These are phyloP conservation scores for Cicer chorassanicum DNA, from an alignment of 306 rosid genomes.

Conservation along the genomic window DNA sequence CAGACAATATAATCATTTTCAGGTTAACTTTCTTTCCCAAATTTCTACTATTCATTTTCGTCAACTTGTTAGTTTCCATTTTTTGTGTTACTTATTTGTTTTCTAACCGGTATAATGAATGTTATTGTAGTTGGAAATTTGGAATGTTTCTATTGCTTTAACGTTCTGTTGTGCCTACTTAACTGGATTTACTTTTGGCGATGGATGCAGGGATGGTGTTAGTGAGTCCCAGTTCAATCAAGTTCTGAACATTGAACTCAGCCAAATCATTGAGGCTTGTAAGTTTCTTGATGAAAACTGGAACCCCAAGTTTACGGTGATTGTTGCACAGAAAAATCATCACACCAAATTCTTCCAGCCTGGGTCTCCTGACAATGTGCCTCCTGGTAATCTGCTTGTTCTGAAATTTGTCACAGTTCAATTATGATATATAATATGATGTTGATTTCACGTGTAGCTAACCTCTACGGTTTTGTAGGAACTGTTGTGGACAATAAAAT, in stretches of 20 bases:
- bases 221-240: slow-evolving; percentile 92
- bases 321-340: slow-evolving; percentile 91
- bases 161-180: not conserved
- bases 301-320: slow-evolving; percentile 82
- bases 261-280: slow-evolving; percentile 88
- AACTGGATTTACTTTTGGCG: not conserved
- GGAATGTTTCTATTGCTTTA: no score
- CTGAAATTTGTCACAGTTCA: not conserved
- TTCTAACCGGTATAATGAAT: no score
- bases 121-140: no score
- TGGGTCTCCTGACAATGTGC: slow-evolving; percentile 80
- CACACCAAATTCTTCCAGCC: slow-evolving; percentile 90
- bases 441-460: not conserved
- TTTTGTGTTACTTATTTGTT: not conserved
- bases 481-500: slow-evolving; percentile 86
- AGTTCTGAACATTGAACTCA: slow-evolving; percentile 79
- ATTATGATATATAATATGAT: not conserved
- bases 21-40: slow-evolving; percentile 51
- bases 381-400: slow-evolving; percentile 60
- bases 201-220: slow-evolving; percentile 81
- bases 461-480: slow-evolving; percentile 52
- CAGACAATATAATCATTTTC: slow-evolving; percentile 84
- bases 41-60: not conserved
- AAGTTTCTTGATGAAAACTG: slow-evolving; percentile 83
- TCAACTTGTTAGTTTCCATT: not conserved